Evolutionary conservation across 352 stramenopile species (phyloP).

Genomic region (Halophytophthora batemanensis): DNA sequence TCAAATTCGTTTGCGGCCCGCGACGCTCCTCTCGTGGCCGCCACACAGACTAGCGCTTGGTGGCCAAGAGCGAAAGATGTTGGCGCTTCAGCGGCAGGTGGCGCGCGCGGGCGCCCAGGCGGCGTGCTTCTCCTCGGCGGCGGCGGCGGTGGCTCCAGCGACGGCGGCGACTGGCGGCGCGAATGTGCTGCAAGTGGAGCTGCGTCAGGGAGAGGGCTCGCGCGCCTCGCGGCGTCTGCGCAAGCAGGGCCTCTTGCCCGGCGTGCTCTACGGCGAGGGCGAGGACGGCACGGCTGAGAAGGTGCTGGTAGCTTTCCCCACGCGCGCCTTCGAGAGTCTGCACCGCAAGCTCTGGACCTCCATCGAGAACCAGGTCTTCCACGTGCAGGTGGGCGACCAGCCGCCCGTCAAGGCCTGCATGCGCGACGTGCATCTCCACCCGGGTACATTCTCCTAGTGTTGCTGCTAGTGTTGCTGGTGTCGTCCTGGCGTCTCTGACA

Average conservation of each 20-base stretch:
- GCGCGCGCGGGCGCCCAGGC: conserved; percentile 28
- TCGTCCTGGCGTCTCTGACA: neutral
- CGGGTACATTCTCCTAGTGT: conserved; percentile 28
- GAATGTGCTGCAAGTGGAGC: conserved; percentile 53
- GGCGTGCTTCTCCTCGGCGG: conserved; percentile 48
- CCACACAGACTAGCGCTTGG: conserved; percentile 4
- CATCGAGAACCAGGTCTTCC: conserved; percentile 87
- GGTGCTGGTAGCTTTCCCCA: conserved; percentile 72
- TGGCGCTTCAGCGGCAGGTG: conserved; percentile 46
- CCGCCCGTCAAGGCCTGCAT: conserved; percentile 77
- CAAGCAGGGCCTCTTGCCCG: conserved; percentile 75
- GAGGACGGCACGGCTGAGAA: conserved; percentile 59
- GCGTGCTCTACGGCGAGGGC: conserved; percentile 84
- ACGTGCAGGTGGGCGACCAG: conserved; percentile 68
- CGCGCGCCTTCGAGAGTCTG: conserved; percentile 72
- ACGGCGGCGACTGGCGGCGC: conserved; percentile 3
- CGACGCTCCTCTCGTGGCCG: too few species aligned
- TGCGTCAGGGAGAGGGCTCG: conserved; percentile 68
- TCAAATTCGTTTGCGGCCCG: too few species aligned
- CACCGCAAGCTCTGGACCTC: conserved; percentile 87
- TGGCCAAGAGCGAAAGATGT: conserved; percentile 24
- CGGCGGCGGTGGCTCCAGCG: conserved; percentile 22
- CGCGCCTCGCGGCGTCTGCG: conserved; percentile 75
- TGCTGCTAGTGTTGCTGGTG: neutral
- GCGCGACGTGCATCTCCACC: conserved; percentile 84